These are phyloP conservation scores for Knoxdaviesia capensis DNA, from an alignment of 2,329 filamentous ascomycete genomes.

Conservation along the genomic window DNA sequence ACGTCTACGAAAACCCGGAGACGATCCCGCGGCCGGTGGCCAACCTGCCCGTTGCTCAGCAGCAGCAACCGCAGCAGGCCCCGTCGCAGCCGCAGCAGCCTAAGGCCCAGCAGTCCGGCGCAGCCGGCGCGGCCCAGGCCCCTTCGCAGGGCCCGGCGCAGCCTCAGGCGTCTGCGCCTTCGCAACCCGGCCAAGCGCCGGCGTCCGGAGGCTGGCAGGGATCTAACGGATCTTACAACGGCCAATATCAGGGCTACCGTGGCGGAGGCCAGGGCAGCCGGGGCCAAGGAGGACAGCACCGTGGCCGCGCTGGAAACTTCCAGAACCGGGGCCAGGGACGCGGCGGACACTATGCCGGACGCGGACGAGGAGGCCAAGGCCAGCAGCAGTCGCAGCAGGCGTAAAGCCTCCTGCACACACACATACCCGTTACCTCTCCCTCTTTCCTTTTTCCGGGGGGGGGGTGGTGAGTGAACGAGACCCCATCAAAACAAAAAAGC, in stretches of 20 bases:
- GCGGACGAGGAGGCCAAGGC: too few species aligned
- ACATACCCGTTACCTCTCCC: too few species aligned
- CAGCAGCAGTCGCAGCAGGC: too few species aligned
- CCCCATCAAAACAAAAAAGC: too few species aligned
- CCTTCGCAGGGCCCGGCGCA: constrained; percentile 11
- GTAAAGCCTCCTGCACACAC: too few species aligned
- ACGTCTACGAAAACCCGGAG: constrained; percentile 94
- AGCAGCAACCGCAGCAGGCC: constrained; percentile 8
- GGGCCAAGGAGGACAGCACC: constrained; percentile 8
- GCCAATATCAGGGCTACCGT: constrained; percentile 13
- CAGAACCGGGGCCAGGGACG: too few species aligned
- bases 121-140: not conserved
- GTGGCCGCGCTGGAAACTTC: too few species aligned
- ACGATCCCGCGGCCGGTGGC: constrained; percentile 65
- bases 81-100: constrained; percentile 11
- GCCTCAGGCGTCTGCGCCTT: constrained; percentile 9
- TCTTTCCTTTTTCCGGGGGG: too few species aligned
- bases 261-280: constrained; percentile 11
- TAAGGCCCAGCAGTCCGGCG: constrained; percentile 6
- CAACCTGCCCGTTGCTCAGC: constrained; percentile 8
- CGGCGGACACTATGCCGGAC: too few species aligned
- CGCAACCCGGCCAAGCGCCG: constrained; percentile 7
- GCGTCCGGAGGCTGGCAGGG: not conserved
- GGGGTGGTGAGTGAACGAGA: too few species aligned
- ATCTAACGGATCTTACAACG: constrained; percentile 6